Base-by-base conservation (phyloP, 495 filamentous ascomycete species). In the Rostrohypoxylon terebratum region DNA sequence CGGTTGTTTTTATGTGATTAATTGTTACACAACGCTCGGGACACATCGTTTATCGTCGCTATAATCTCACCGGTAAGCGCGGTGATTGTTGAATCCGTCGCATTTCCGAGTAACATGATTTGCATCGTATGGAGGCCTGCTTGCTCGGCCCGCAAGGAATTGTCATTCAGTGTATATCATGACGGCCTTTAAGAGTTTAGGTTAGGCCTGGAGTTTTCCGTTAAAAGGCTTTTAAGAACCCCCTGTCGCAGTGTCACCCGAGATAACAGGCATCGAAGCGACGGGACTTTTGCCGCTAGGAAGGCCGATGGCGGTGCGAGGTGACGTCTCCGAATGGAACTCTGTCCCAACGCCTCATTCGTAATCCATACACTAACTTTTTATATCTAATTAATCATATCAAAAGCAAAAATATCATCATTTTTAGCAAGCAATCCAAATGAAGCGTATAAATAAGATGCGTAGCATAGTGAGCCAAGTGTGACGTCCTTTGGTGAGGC, bases 381-480 rank as follows among this genome's bases (percentile, higher is more conserved):
- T 14, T 42, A 42, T 14, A 14, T 42, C 38, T 14, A 13, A 42
- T 42, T 14, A 13, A 13, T 42, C 38, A 42, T 4, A 42, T 42
- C 14, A 11, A n/a, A 0, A 4, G 38, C 8, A 14, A 14, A 13
- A 42, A 2, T 42, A 4, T 18, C 1, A 13, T 1, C 47, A 10
- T 23, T 23, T 25, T 25, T 20, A 23, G 2, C 23, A 25, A 13
- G 8, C 23, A 25, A 25, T 23, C 10, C 8, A 13, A 45, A 20
- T 45, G 42, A 45, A 16, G 42, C 13, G 21, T 50, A 50, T 50
- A 50, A 50, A 25, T 50, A 50, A 21, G 10, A 48, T 38, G 40
- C 40, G 14, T 44, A 44, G 28, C 28, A 28, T 28, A 28, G 3
- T 5, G 3, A 28, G 28, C 28, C 28, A 28, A 28, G 28, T 28